Percentiles rank a stretch among this genome's conserved stretches.
Conservation (phyloP, 2,329 filamentous ascomycete species). For the Mariannaea elegans region DNA sequence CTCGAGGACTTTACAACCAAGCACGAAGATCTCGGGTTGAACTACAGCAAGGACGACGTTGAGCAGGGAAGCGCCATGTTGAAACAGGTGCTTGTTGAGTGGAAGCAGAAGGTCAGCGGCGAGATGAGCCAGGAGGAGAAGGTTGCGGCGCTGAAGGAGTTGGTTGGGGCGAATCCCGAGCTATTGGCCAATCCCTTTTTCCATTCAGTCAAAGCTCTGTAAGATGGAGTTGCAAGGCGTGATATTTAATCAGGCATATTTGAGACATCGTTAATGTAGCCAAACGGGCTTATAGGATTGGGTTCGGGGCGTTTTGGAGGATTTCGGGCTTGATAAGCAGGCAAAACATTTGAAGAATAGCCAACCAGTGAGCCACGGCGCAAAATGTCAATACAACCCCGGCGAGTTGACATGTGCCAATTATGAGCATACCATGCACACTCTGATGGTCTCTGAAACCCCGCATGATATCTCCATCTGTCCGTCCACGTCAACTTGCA, state of each 20-base stretch:
- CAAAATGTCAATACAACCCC: background rate
- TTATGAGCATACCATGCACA: background rate
- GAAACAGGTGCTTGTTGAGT: conserved; percentile 82
- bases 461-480: background rate
- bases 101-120: conserved; percentile 79
- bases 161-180: conserved; percentile 78
- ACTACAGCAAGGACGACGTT: conserved; percentile 84
- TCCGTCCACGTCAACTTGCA: background rate
- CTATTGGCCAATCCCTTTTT: conserved; percentile 75
- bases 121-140: conserved; percentile 78
- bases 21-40: conserved; percentile 67
- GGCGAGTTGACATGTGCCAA: background rate
- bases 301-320: conserved; percentile 14
- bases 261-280: background rate
- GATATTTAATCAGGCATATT: conserved; percentile 5
- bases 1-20: conserved; percentile 93
- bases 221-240: conserved; percentile 25
- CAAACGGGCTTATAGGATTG: background rate
- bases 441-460: background rate
- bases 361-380: conserved; percentile 1
- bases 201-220: conserved; percentile 67
- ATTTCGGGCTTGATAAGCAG: background rate
- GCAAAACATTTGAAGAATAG: conserved; percentile 1
- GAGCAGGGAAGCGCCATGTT: conserved; percentile 87
- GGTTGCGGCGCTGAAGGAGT: conserved; percentile 77